A percentile compares a stretch with the other conserved stretches of the same genome.
phyloP scores from a whole-genome alignment of 164 flowering plant species.

The Brasenia schreberi region DNA sequence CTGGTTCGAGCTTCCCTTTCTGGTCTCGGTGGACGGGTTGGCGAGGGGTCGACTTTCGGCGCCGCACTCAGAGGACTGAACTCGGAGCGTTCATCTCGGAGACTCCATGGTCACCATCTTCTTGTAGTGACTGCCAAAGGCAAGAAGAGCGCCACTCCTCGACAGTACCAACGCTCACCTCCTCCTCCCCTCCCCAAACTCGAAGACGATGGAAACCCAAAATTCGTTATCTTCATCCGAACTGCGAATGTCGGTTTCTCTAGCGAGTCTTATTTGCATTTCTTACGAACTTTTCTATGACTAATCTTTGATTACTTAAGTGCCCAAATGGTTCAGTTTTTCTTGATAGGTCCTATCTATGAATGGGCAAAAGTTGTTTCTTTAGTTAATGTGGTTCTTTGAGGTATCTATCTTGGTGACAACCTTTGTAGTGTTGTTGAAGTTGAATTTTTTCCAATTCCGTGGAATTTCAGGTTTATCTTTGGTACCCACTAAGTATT shows the following conservation, averaged over 20 bases:
- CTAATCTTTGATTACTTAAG: neutral
- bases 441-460: neutral
- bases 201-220: slow-evolving; percentile 91
- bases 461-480: slow-evolving; percentile 38
- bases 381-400: neutral
- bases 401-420: neutral
- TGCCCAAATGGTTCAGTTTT: neutral
- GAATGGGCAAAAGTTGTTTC: neutral
- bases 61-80: slow-evolving; percentile 15
- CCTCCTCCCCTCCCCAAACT: slow-evolving; percentile 67
- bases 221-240: slow-evolving; percentile 81
- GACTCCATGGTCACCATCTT: slow-evolving; percentile 3
- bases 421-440: neutral
- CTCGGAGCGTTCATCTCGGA: slow-evolving; percentile 21
- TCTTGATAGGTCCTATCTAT: neutral
- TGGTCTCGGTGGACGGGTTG: slow-evolving; percentile 13
- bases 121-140: slow-evolving; percentile 67
- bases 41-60: neutral
- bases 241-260: slow-evolving; percentile 52
- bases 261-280: neutral
- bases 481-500: slow-evolving; percentile 89
- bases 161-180: slow-evolving; percentile 42
- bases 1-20: slow-evolving; percentile 44
- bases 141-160: slow-evolving; percentile 52
- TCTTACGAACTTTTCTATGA: neutral